Base-by-base conservation (phyloP, 1,284 basidiomycete species). In the Trametes hirsuta region DNA sequence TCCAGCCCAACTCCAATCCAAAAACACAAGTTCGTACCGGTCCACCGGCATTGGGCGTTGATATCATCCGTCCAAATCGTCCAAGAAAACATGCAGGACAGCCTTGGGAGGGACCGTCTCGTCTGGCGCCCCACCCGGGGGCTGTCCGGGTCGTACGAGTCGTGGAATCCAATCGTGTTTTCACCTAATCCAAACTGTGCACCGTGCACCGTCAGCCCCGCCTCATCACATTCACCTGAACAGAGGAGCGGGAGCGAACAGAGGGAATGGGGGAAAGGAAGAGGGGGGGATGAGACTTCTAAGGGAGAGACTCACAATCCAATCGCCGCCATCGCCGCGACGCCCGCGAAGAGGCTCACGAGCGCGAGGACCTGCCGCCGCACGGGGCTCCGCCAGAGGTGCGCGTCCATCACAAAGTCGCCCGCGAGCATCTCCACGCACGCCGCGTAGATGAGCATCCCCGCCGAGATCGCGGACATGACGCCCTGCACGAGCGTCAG, bases 351-450 rank as follows among this genome's bases (percentile, higher is more conserved):
- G 59, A 90, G 68, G 66, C 86, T 87, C 2, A 71, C 66, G 25
- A 90, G 68, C 25, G 87, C 87, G 39, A 86, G 66, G 15, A 73
- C 74, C 71, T 86, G 83, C 66, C 80, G 77, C 48, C 71, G 63
- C 18, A 79, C 66, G 34, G 75, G 65, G 67, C 79, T 73, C 59
- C 76, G 68, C 78, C 75, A 79, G 65, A 76, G 67, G 63, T 70
- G 82, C 63, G 79, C 77, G 66, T 89, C 86, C 65, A 87, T 85
- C 44, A 91, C 85, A 64, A 91, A 91, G 72, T 91, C 90, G 3
- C 84, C 89, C 0, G 88, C 90, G 48, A 92, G 82, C 87, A 92
- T 90, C 79, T 92, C 90, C 11, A 92, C 87, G 18, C 86, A 89
- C 12, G 86, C 84, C 1, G 87, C 89, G 67, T 91, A 91, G 42